Base-by-base conservation (phyloP, 176 grass and related monocot species). In the Saccharum spontaneum region DNA sequence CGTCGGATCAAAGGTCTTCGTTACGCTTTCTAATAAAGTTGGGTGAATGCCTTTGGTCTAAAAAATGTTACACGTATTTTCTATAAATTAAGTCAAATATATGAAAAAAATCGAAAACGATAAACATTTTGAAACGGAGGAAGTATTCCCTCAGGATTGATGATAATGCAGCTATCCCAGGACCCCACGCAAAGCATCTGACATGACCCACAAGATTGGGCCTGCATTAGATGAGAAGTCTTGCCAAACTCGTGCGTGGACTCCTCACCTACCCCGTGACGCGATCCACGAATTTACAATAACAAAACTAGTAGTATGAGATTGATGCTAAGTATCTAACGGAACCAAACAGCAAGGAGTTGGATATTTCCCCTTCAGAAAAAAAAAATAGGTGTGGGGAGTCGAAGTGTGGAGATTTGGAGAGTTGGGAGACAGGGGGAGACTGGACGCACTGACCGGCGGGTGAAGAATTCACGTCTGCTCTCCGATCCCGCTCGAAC, bases 171-270 rank as follows among this genome's bases (percentile, higher is more conserved):
- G 31, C 52, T 28, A 78, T 63, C 54, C 11, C 62, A 28, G 24
- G 14, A 10, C 5, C 23, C 61, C 73, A 88, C 66, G 80, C 86
- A 88, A 88, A 72, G 55, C 86, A 79, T 65, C 80, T 41, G 80
- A 28, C 28, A 28, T n/a, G 63, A 33, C 73, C 36, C 73, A 77
- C 26, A 52, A 69, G 61, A 31, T 18, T 57, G 15, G 70, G 18
- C 16, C 17, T 18, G 79, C 38, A 59, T 75, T 69, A 37, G 79
- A 76, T 60, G 72, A 76, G 63, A 69, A 61, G 63, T 23, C 62
- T 30, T 38, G 38, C 37, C 86, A 71, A 77, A 70, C 64, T 59
- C 15, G 38, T 49, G 79, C 26, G 15, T 78, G 52, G 60, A 76
- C 71, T 66, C 33, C 11, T 66, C 41, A 49, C 3, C 26, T 66